Evolutionary conservation across 345 rosid species (phyloP).

Genomic region (Melastoma malabathricum): DNA sequence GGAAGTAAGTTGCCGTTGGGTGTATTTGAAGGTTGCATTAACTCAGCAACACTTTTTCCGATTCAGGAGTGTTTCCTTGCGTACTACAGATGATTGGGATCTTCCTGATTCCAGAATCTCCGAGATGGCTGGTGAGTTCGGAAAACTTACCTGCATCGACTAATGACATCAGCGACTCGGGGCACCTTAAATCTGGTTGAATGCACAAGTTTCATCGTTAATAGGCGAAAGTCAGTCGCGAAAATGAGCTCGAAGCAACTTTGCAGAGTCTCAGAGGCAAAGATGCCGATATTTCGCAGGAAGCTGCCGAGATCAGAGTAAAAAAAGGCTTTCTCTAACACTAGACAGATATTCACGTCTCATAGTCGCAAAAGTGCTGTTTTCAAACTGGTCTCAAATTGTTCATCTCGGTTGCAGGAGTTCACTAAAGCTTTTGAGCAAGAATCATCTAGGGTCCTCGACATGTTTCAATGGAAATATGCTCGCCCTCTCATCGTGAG

Average conservation of each 20-base stretch:
- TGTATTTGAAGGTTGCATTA: too few species aligned
- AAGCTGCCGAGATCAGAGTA: slow-evolving; percentile 36
- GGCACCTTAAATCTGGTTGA: not conserved
- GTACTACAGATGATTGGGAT: slow-evolving; percentile 18
- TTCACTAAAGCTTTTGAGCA: slow-evolving; percentile 13
- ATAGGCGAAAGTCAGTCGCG: slow-evolving; percentile 27
- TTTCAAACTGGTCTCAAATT: too few species aligned
- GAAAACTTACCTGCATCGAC: not conserved
- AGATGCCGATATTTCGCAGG: slow-evolving; percentile 26
- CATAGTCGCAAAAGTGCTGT: too few species aligned
- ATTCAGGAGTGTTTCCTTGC: slow-evolving; percentile 23
- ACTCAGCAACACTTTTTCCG: not conserved
- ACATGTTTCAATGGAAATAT: slow-evolving; percentile 26
- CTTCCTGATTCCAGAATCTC: slow-evolving; percentile 37
- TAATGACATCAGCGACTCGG: too few species aligned
- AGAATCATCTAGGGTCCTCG: slow-evolving; percentile 15
- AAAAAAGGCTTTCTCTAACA: not conserved
- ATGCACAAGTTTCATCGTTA: not conserved
- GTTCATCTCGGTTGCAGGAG: slow-evolving; percentile 12
- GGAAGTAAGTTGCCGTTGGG: too few species aligned
- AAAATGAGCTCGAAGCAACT: slow-evolving; percentile 23
- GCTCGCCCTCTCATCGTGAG: not conserved
- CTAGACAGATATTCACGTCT: too few species aligned
- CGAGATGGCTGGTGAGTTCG: slow-evolving; percentile 33
- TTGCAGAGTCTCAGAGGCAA: slow-evolving; percentile 34